Evolutionary conservation across 2,329 filamentous ascomycete species (phyloP).

Genomic region (Nannizziopsis barbatae): DNA sequence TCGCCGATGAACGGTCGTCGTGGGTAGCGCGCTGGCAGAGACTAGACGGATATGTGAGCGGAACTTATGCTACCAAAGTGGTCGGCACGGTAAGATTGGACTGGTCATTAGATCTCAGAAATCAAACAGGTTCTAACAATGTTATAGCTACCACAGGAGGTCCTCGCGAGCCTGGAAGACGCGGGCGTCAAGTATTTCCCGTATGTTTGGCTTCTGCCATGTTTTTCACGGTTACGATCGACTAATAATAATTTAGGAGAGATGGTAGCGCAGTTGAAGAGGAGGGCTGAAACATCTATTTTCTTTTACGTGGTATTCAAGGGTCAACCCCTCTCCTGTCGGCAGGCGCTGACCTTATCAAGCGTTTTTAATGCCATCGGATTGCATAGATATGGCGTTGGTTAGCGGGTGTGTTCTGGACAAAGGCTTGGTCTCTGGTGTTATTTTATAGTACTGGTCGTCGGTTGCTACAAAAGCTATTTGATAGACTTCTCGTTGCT

Average conservation of each 20-base stretch:
- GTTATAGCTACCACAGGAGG: slow-evolving; percentile 45
- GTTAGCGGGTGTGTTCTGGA: no score
- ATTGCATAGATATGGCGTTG: no score
- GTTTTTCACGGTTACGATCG: neutral
- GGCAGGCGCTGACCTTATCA: no score
- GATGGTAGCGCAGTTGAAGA: slow-evolving; percentile 40
- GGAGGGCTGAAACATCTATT: slow-evolving; percentile 23
- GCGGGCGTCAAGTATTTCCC: slow-evolving; percentile 52
- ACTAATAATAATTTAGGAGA: slow-evolving; percentile 23
- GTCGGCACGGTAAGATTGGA: slow-evolving; percentile 54
- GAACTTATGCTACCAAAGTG: slow-evolving; percentile 91
- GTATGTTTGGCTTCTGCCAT: slow-evolving; percentile 26
- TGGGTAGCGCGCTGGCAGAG: slow-evolving; percentile 98
- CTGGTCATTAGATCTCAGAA: neutral
- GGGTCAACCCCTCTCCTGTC: no score
- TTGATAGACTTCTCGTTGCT: no score
- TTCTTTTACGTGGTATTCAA: no score
- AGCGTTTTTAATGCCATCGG: no score
- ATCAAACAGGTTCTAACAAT: neutral
- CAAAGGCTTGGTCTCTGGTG: no score
- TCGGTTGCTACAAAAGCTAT: no score
- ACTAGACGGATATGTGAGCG: slow-evolving; percentile 73
- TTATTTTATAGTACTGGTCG: no score
- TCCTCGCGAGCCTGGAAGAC: slow-evolving; percentile 45
- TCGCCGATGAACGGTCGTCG: slow-evolving; percentile 68